Evolutionary conservation across 2,329 filamentous ascomycete species (phyloP).

Genomic region (Colletotrichum sp.): DNA sequence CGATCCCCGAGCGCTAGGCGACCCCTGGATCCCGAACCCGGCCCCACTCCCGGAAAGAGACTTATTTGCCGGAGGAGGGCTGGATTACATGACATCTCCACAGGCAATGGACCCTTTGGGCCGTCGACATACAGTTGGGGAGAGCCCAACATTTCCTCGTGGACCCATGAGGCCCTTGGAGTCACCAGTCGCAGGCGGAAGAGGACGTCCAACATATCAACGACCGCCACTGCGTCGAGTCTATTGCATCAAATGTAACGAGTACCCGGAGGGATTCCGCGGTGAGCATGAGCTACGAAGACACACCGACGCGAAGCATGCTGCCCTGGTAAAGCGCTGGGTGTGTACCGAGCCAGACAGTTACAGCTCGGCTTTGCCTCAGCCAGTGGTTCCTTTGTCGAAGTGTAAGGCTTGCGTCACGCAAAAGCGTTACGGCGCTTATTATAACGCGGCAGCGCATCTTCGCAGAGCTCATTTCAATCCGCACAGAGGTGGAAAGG

Average conservation of each 20-base stretch:
- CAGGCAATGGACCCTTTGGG: constrained; percentile 32
- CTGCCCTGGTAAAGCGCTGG: constrained; percentile 60
- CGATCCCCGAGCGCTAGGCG: constrained; percentile 42
- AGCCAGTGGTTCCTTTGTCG: constrained; percentile 56
- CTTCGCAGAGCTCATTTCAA: constrained; percentile 63
- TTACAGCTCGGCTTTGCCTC: constrained; percentile 40
- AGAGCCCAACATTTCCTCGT: constrained; percentile 46
- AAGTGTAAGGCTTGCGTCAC: constrained; percentile 63
- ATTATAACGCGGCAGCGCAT: constrained; percentile 66
- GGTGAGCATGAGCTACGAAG: constrained; percentile 86
- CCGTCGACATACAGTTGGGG: constrained; percentile 52
- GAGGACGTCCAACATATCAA: constrained; percentile 51
- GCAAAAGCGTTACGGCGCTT: constrained; percentile 63
- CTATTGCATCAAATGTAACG: constrained; percentile 78
- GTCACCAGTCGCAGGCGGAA: constrained; percentile 45
- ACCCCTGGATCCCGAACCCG: constrained; percentile 37
- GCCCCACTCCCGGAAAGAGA: constrained; percentile 30
- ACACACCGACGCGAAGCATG: constrained; percentile 66
- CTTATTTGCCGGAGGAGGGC: constrained; percentile 28
- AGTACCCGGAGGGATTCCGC: constrained; percentile 85
- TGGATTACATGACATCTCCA: constrained; percentile 36
- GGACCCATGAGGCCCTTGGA: constrained; percentile 43
- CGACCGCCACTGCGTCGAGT: constrained; percentile 71
- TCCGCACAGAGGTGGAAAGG: constrained; percentile 59
- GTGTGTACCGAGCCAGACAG: constrained; percentile 58